Percentiles rank a stretch among this genome's conserved stretches.
These are phyloP conservation scores for Kwoniella pini DNA, from an alignment of 768 basidiomycete species.

Conservation along the genomic window DNA sequence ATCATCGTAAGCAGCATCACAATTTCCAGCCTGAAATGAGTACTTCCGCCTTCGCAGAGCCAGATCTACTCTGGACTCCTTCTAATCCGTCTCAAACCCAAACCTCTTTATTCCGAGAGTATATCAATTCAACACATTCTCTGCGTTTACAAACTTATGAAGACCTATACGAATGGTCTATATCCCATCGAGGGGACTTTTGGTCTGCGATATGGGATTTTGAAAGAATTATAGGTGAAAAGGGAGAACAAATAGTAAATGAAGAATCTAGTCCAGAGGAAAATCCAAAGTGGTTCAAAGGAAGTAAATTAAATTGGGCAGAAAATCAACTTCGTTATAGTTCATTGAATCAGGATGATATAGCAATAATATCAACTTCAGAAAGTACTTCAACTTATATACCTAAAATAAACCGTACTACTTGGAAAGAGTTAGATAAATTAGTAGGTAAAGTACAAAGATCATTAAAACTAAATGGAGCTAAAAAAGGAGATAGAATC, in stretches of 20 bases:
- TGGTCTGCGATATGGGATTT: conserved; percentile 76
- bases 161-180: conserved; percentile 71
- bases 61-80: conserved; percentile 34
- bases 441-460: conserved; percentile 34
- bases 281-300: conserved; percentile 72
- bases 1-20: no score
- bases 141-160: conserved; percentile 62
- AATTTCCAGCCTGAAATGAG: neutral
- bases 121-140: conserved; percentile 60
- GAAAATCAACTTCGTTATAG: conserved; percentile 67
- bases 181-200: conserved; percentile 63
- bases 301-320: conserved; percentile 72
- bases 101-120: conserved; percentile 36
- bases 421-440: conserved; percentile 61
- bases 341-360: conserved; percentile 56
- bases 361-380: conserved; percentile 70
- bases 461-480: conserved; percentile 23
- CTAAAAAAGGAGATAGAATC: conserved; percentile 64
- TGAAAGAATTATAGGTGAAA: conserved; percentile 64
- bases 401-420: conserved; percentile 47
- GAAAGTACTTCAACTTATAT: conserved; percentile 64
- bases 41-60: neutral
- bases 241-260: conserved; percentile 60
- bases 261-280: conserved; percentile 60
- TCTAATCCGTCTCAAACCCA: conserved; percentile 28